Conservation (phyloP, 2,329 filamentous ascomycete genomes). For the Thelonectria rubi region DNA sequence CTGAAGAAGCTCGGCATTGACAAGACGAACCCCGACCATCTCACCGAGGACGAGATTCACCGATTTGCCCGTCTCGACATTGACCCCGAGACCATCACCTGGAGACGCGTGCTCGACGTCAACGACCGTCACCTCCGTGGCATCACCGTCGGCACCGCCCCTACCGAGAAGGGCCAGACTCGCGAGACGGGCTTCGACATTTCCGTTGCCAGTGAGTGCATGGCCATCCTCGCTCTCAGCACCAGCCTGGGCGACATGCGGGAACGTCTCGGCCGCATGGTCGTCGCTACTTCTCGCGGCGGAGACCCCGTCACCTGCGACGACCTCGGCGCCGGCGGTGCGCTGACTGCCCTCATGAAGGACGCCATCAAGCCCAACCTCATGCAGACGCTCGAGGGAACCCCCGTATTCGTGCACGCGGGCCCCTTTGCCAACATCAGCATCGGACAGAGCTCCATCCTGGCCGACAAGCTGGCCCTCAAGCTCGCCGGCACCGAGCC, state of each 20-base stretch:
- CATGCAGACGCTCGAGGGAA: conserved; percentile 98
- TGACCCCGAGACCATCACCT: conserved; percentile 96
- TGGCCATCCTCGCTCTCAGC: conserved; percentile 96
- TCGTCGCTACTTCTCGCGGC: conserved; percentile 84
- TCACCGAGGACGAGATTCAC: conserved; percentile 87
- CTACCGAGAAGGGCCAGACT: conserved; percentile 88
- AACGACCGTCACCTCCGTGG: conserved; percentile 94
- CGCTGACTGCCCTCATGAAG: conserved; percentile 93
- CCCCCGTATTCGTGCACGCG: conserved; percentile 96
- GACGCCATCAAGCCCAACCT: conserved; percentile 99
- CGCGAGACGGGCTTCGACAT: conserved; percentile 97
- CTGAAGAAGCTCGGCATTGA: conserved; percentile 95
- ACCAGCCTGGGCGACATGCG: conserved; percentile 89
- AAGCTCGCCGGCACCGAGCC: conserved; percentile 95
- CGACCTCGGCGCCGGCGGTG: conserved; percentile 91
- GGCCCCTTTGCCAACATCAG: conserved; percentile 98
- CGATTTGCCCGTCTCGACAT: conserved; percentile 96
- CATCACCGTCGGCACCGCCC: conserved; percentile 86
- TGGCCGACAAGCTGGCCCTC: conserved; percentile 93
- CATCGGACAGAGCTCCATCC: conserved; percentile 94
- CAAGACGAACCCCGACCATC: conserved; percentile 90
- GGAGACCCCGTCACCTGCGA: conserved; percentile 96
- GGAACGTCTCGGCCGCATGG: conserved; percentile 93
- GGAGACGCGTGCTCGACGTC: conserved; percentile 94
- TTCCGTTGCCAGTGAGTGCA: conserved; percentile 95